Evolutionary conservation across 164 flowering plant species (phyloP).

Genomic region (Dillenia turbinata): DNA sequence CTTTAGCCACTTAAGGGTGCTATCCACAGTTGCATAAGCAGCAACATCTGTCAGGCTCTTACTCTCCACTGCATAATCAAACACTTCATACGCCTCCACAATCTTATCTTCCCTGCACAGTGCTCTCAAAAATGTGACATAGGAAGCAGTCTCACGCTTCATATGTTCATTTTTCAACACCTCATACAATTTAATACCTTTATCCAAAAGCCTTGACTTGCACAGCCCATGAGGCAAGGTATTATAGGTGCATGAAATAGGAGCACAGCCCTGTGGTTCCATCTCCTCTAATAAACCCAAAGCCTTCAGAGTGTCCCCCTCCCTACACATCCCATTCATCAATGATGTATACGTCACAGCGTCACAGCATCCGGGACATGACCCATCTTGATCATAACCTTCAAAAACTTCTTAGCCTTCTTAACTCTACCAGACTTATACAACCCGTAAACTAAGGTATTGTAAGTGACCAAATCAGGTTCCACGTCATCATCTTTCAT

Average conservation of each 20-base stretch:
- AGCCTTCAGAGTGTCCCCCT: conserved; percentile 68
- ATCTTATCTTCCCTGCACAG: conserved; percentile 65
- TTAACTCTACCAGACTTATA: conserved; percentile 71
- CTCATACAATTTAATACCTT: conserved; percentile 53
- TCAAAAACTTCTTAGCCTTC: conserved; percentile 60
- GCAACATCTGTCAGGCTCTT: conserved; percentile 70
- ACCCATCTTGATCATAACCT: conserved; percentile 66
- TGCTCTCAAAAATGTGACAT: conserved; percentile 67
- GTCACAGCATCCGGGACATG: conserved; percentile 73
- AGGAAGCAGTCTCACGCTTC: conserved; percentile 71
- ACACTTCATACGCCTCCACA: conserved; percentile 82
- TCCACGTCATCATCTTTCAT: conserved; percentile 79
- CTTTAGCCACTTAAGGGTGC: conserved; percentile 56
- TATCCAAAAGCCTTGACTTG: conserved; percentile 60
- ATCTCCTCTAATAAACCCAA: conserved; percentile 61
- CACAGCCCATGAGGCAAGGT: conserved; percentile 86
- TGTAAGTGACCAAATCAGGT: conserved; percentile 78
- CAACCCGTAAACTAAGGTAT: conserved; percentile 83
- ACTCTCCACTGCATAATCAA: conserved; percentile 82
- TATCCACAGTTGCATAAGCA: conserved; percentile 67
- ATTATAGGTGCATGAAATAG: conserved; percentile 74
- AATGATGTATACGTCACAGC: conserved; percentile 77
- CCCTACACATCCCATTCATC: conserved; percentile 95
- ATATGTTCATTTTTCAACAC: conserved; percentile 53
- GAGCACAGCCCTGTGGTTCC: conserved; percentile 71